These are phyloP conservation scores for Saksenaea vasiformis DNA, from an alignment of 371 early-diverging fungal species.

Conservation along the genomic window DNA sequence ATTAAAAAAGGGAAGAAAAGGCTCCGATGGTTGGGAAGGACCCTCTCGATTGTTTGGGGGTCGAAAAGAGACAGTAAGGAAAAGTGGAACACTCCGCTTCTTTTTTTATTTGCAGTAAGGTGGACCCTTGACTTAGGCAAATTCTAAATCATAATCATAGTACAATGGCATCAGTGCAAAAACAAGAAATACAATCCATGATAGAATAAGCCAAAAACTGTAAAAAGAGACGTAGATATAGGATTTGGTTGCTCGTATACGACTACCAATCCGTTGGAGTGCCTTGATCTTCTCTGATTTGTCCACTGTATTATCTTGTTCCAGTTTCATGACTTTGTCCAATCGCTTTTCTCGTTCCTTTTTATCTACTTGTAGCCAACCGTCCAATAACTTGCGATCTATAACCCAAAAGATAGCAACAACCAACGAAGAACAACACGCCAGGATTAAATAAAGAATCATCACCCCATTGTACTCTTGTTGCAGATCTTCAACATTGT, in stretches of 20 bases:
- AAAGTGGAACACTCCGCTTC: conserved; percentile 1
- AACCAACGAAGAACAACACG: conserved; percentile 23
- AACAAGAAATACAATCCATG: conserved; percentile 44
- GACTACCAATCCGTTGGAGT: conserved; percentile 32
- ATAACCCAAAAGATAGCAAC: conserved; percentile 33
- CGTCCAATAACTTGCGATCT: conserved; percentile 30
- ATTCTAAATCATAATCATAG: conserved; percentile 14
- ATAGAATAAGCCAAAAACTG: conserved; percentile 36
- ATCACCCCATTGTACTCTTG: conserved; percentile 48
- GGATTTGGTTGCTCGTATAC: conserved; percentile 22
- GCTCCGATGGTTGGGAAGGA: neutral
- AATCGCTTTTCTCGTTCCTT: conserved; percentile 35
- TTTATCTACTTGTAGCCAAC: conserved; percentile 44
- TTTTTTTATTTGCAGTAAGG: neutral
- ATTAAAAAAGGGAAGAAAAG: neutral
- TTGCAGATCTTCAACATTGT: conserved; percentile 30
- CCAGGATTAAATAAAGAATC: conserved; percentile 39
- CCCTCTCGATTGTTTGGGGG: neutral
- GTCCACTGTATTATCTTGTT: conserved; percentile 27
- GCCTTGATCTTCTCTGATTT: conserved; percentile 14
- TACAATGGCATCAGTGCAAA: conserved; percentile 55
- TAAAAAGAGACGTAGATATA: conserved; percentile 30
- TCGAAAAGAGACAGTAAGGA: neutral
- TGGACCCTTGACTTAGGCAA: neutral
- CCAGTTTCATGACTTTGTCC: conserved; percentile 20